A percentile compares a stretch with the other conserved stretches of the same genome.
phyloP scores from a whole-genome alignment of 2,329 filamentous ascomycete genomes.

The Didymella keratinophila region DNA sequence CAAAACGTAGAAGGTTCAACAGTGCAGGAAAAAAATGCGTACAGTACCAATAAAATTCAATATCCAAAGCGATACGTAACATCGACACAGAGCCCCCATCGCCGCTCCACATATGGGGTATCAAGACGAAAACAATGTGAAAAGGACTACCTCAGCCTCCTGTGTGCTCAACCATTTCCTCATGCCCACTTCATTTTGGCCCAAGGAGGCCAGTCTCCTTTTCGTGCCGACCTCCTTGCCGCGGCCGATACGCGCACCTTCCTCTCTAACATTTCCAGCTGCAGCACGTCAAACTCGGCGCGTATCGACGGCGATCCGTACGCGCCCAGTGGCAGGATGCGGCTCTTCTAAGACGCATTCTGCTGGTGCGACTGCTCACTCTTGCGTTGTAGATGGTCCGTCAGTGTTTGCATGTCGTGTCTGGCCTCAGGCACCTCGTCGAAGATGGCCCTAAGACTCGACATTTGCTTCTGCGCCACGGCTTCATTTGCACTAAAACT shows the following conservation, averaged over 20 bases:
- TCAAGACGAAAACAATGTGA: constrained; percentile 18
- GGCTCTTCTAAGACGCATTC: constrained; percentile 8
- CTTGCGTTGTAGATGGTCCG: constrained; percentile 32
- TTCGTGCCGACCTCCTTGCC: background rate
- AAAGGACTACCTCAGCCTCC: constrained; percentile 1
- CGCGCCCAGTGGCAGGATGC: background rate
- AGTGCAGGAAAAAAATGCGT: background rate
- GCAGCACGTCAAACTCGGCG: background rate
- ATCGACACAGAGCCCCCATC: constrained; percentile 12
- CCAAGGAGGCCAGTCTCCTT: background rate
- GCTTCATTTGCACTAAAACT: constrained; percentile 41
- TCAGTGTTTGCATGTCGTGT: constrained; percentile 58
- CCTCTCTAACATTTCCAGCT: background rate
- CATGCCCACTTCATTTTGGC: background rate
- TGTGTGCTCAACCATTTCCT: background rate
- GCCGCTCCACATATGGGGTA: constrained; percentile 18
- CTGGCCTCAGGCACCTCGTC: constrained; percentile 70
- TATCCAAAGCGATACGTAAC: constrained; percentile 10
- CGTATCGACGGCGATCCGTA: background rate
- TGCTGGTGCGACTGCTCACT: constrained; percentile 5
- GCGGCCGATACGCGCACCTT: background rate
- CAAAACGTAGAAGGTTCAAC: background rate
- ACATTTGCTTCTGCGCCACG: constrained; percentile 67
- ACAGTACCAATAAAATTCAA: constrained; percentile 13
- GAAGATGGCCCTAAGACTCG: constrained; percentile 74